Conservation (phyloP, 495 filamentous ascomycete species). For the Penicillium argentinense region DNA sequence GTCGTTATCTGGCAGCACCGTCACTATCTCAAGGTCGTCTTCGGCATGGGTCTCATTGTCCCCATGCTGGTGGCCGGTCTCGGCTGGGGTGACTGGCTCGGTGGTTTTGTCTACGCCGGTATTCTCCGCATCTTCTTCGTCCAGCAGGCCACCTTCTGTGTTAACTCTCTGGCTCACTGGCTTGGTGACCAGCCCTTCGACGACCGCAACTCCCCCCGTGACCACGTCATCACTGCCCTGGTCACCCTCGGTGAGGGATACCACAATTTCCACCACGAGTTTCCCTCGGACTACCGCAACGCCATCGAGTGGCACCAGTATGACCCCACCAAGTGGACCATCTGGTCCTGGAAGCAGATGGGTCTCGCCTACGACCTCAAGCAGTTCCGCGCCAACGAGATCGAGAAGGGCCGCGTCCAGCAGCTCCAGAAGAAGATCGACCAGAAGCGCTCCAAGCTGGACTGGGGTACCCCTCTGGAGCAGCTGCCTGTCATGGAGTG, state of each 20-base stretch:
- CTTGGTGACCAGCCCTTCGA: constrained; percentile 99
- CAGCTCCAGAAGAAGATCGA: constrained; percentile 99
- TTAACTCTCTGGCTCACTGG: constrained; percentile 99
- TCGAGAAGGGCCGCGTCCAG: constrained; percentile 97
- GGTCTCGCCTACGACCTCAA: constrained; percentile 95
- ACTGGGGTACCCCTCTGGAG: constrained; percentile 95
- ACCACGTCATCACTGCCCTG: constrained; percentile 93
- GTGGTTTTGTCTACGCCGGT: constrained; percentile 92
- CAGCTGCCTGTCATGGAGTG: constrained; percentile 94
- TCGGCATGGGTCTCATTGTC: constrained; percentile 83
- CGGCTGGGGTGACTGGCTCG: constrained; percentile 85
- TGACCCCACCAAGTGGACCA: constrained; percentile 97
- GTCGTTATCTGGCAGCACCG: constrained; percentile 95
- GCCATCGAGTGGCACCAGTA: constrained; percentile 98
- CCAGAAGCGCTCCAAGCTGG: constrained; percentile 85
- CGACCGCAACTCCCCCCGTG: constrained; percentile 96
- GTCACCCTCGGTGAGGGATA: constrained; percentile 97
- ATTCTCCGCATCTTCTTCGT: constrained; percentile 98
- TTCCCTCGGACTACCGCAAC: constrained; percentile 98
- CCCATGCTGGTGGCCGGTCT: constrained; percentile 83
- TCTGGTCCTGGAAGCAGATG: constrained; percentile 91
- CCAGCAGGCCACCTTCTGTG: constrained; percentile 98
- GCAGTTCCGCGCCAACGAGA: constrained; percentile 96
- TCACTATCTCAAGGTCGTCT: constrained; percentile 86
- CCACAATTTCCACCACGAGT: constrained; percentile 99